phyloP scores from a whole-genome alignment of 2,329 filamentous ascomycete genomes.

The Aspergillus nomiae region DNA sequence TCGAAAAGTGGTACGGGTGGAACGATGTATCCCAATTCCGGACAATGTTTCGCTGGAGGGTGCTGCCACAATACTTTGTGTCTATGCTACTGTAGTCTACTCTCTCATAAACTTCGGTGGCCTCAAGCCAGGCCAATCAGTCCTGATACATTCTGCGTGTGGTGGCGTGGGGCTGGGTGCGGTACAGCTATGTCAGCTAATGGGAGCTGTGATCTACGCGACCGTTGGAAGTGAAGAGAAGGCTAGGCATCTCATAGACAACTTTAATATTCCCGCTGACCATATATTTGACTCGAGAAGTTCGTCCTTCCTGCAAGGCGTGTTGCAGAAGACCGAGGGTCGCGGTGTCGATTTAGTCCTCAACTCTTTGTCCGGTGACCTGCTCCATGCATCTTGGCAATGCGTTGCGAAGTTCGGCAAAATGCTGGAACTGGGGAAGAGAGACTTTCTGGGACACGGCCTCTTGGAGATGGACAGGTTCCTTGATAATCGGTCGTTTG shows the following conservation, averaged over 20 bases:
- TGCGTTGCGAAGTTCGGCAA: slow-evolving; percentile 33
- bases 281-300: slow-evolving; percentile 28
- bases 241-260: slow-evolving; percentile 22
- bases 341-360: slow-evolving; percentile 30
- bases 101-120: slow-evolving; percentile 26
- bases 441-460: slow-evolving; percentile 24
- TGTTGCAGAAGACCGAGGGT: slow-evolving; percentile 22
- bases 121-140: slow-evolving; percentile 25
- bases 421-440: slow-evolving; percentile 32
- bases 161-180: slow-evolving; percentile 30
- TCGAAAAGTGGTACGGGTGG: slow-evolving; percentile 12
- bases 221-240: slow-evolving; percentile 28
- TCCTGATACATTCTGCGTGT: slow-evolving; percentile 32
- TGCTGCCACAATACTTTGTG: slow-evolving; percentile 22
- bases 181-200: slow-evolving; percentile 26
- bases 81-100: slow-evolving; percentile 24
- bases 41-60: slow-evolving; percentile 18
- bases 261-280: slow-evolving; percentile 20
- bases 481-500: slow-evolving; percentile 23
- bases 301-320: slow-evolving; percentile 16
- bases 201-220: slow-evolving; percentile 28
- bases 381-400: slow-evolving; percentile 32
- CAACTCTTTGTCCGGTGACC: slow-evolving; percentile 29
- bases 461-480: slow-evolving; percentile 28
- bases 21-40: slow-evolving; percentile 19